A percentile compares a stretch with the other conserved stretches of the same genome.
Evolutionary conservation across 768 basidiomycete genomes (phyloP).

Genomic region (Collybia sordida): DNA sequence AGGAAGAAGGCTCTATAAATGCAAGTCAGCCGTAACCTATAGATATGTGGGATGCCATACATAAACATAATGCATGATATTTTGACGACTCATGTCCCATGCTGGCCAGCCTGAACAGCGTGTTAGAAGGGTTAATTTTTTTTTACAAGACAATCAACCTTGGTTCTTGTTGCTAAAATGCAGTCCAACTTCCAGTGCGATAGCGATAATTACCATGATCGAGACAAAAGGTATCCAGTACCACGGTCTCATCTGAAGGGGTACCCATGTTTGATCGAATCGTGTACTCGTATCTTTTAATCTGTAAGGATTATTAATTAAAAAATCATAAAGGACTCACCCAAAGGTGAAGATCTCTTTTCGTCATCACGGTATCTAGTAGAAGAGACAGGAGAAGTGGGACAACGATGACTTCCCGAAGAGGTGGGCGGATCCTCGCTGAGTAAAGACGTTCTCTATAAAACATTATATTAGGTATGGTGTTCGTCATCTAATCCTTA

Average conservation of each 20-base stretch:
- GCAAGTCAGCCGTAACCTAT: not conserved
- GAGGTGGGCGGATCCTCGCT: too few species aligned
- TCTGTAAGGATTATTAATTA: too few species aligned
- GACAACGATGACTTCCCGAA: too few species aligned
- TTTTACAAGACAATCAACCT: not conserved
- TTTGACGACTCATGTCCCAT: not conserved
- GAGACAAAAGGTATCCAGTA: not conserved
- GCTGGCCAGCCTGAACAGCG: not conserved
- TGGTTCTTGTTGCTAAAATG: not conserved
- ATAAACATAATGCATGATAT: not conserved
- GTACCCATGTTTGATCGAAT: not conserved
- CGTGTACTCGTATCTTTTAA: too few species aligned
- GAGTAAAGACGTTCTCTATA: too few species aligned
- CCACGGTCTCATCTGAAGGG: not conserved
- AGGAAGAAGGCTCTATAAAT: slow-evolving; percentile 50
- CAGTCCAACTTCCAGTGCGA: not conserved
- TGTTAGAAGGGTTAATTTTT: not conserved
- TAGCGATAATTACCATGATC: not conserved
- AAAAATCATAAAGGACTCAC: too few species aligned
- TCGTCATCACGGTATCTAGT: too few species aligned
- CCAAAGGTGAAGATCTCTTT: too few species aligned
- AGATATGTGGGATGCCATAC: not conserved
- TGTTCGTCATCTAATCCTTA: too few species aligned
- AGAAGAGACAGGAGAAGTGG: too few species aligned
- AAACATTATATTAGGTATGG: too few species aligned